These are phyloP conservation scores for Colletotrichum salicis DNA, from an alignment of 2,329 filamentous ascomycete genomes.

Conservation along the genomic window DNA sequence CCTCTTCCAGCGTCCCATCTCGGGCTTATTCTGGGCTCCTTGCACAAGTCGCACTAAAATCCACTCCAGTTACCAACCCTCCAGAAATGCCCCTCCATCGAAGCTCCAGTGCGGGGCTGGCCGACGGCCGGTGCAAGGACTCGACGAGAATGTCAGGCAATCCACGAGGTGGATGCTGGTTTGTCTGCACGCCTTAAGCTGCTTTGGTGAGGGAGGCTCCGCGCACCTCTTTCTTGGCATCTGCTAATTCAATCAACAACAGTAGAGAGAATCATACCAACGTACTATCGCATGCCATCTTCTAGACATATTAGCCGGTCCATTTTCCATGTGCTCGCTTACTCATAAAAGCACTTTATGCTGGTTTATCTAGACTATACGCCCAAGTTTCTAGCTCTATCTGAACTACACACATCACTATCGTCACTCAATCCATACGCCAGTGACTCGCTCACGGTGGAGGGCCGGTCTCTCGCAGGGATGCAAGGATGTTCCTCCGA, in stretches of 20 bases:
- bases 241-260: background rate
- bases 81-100: constrained; percentile 19
- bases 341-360: background rate
- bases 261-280: background rate
- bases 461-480: constrained; percentile 23
- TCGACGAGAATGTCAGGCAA: background rate
- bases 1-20: constrained; percentile 20
- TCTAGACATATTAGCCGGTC: background rate
- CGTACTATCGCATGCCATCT: background rate
- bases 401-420: background rate
- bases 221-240: background rate
- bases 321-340: background rate
- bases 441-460: constrained; percentile 11
- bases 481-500: constrained; percentile 30
- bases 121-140: constrained; percentile 9
- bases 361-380: background rate
- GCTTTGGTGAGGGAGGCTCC: background rate
- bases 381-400: background rate
- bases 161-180: background rate
- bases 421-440: background rate
- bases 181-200: background rate
- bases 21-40: constrained; percentile 36
- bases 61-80: constrained; percentile 18
- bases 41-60: constrained; percentile 27
- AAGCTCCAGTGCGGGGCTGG: constrained; percentile 28